These are phyloP conservation scores for Zangia roseola DNA, from an alignment of 768 basidiomycete genomes.

Conservation along the genomic window DNA sequence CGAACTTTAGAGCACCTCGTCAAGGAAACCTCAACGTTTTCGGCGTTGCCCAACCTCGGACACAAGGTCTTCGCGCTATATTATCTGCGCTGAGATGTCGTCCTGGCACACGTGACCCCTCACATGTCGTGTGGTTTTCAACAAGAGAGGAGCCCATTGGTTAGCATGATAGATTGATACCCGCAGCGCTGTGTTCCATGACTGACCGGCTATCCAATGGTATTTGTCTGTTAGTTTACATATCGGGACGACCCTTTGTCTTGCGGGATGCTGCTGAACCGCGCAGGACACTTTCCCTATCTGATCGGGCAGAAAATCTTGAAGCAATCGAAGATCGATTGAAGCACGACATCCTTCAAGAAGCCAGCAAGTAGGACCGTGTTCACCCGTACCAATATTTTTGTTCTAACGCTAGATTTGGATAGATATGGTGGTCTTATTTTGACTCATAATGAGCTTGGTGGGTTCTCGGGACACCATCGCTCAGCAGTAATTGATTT, in stretches of 20 bases:
- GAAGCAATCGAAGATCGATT: conserved; percentile 89
- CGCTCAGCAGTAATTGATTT: not conserved
- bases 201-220: conserved; percentile 1
- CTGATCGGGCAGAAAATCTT: conserved; percentile 91
- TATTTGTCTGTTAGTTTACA: conserved; percentile 53
- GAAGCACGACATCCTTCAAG: conserved; percentile 88
- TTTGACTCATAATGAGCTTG: conserved; percentile 91
- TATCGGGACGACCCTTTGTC: conserved; percentile 91
- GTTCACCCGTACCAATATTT: not conserved
- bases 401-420: conserved; percentile 9
- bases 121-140: conserved; percentile 92
- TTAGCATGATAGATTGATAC: conserved; percentile 36
- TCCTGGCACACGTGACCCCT: conserved; percentile 59
- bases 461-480: conserved; percentile 37
- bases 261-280: conserved; percentile 86
- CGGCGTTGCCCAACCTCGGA: conserved; percentile 93
- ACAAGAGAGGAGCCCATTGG: conserved; percentile 95
- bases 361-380: conserved; percentile 59
- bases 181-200: not conserved
- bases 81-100: conserved; percentile 79
- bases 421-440: conserved; percentile 84
- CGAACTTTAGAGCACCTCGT: conserved; percentile 87
- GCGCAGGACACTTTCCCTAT: conserved; percentile 71
- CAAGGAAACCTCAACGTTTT: conserved; percentile 85
- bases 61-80: conserved; percentile 87